Evolutionary conservation across 306 rosid species (phyloP).

Genomic region (Arachis hypogaea): DNA sequence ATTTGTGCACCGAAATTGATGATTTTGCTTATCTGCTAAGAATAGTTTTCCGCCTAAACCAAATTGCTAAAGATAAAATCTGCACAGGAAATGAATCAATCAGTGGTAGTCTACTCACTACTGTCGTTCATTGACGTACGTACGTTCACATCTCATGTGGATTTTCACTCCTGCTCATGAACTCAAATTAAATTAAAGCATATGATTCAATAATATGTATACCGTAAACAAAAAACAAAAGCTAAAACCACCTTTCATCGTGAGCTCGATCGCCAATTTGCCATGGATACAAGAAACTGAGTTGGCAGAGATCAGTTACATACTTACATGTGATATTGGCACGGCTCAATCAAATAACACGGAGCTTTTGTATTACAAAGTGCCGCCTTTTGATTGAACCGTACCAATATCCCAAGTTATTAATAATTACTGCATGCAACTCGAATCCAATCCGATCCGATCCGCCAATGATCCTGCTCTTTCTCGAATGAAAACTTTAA

Average conservation of each 20-base stretch:
- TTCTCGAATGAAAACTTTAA: constrained; percentile 1
- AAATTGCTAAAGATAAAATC: constrained; percentile 24
- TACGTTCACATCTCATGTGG: background rate
- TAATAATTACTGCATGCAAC: background rate
- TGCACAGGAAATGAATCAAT: constrained; percentile 33
- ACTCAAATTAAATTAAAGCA: constrained; percentile 34
- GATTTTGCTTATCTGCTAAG: background rate
- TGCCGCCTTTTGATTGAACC: constrained; percentile 68
- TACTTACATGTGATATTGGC: constrained; percentile 70
- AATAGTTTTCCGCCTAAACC: background rate
- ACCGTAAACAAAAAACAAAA: background rate
- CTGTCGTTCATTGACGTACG: constrained; percentile 12
- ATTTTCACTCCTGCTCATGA: background rate
- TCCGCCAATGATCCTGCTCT: constrained; percentile 23
- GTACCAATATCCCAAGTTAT: constrained; percentile 63
- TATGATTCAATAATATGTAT: background rate
- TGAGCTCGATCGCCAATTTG: constrained; percentile 4
- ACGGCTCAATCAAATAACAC: constrained; percentile 83
- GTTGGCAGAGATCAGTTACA: constrained; percentile 19
- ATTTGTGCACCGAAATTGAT: no score
- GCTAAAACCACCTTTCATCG: background rate
- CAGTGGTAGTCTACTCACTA: background rate
- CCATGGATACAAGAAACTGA: constrained; percentile 15
- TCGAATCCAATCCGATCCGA: background rate
- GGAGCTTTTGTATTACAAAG: constrained; percentile 47